Evolutionary conservation across 2,329 filamentous ascomycete genomes (phyloP).

Genomic region (Nothophaeocryptopus gaeumannii): DNA sequence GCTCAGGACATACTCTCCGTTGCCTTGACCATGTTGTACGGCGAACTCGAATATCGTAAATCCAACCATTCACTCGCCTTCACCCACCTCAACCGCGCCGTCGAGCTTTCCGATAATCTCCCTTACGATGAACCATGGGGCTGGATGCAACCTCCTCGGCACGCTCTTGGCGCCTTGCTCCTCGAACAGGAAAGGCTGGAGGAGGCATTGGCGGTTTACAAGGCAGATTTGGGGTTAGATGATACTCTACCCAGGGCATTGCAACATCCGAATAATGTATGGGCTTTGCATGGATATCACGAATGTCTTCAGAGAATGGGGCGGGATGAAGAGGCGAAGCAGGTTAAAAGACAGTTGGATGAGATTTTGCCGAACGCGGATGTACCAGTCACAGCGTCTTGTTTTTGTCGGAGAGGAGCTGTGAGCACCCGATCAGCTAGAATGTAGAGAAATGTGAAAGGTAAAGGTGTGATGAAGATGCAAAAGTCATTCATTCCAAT

Average conservation of each 20-base stretch:
- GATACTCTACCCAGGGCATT: constrained; percentile 60
- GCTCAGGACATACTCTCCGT: constrained; percentile 63
- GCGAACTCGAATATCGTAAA: constrained; percentile 69
- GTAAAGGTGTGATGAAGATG: too few species aligned
- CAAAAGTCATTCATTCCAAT: too few species aligned
- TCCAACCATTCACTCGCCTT: constrained; percentile 55
- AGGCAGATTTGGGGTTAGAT: constrained; percentile 42
- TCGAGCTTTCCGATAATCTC: constrained; percentile 58
- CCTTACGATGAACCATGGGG: constrained; percentile 73
- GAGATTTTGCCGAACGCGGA: constrained; percentile 57
- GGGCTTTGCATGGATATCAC: constrained; percentile 70
- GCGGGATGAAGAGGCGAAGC: constrained; percentile 44
- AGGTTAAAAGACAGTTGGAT: constrained; percentile 52
- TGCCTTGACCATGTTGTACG: constrained; percentile 62
- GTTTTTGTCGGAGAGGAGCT: constrained; percentile 47
- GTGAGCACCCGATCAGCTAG: too few species aligned
- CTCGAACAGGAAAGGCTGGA: constrained; percentile 57
- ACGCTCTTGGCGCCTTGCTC: constrained; percentile 66
- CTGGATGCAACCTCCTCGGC: constrained; percentile 72
- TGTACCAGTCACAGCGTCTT: constrained; percentile 57
- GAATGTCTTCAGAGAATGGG: constrained; percentile 62
- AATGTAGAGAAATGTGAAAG: too few species aligned
- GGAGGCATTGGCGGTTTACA: constrained; percentile 39
- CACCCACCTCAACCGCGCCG: constrained; percentile 53
- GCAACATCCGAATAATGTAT: constrained; percentile 70